These are phyloP conservation scores for Viola pubescens DNA, from an alignment of 441 rosid genomes.

Conservation along the genomic window DNA sequence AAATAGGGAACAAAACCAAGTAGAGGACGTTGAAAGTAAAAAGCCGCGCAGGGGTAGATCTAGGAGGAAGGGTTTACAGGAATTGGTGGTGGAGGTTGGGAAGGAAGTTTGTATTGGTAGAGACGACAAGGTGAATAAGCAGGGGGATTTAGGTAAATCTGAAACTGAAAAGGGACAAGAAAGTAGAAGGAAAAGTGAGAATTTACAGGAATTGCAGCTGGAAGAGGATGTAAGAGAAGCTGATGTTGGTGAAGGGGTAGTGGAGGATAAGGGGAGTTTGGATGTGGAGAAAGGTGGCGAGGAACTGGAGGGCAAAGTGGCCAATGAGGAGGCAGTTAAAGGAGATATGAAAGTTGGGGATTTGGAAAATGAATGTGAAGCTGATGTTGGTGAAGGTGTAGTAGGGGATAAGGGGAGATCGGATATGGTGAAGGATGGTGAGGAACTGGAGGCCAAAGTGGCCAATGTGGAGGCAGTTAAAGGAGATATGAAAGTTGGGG, in stretches of 20 bases:
- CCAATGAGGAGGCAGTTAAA: background rate
- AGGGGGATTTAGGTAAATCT: too few relatives aligned
- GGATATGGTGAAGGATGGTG: too few relatives aligned
- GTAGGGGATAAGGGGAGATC: too few relatives aligned
- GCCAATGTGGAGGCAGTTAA: too few relatives aligned
- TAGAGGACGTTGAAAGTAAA: too few relatives aligned
- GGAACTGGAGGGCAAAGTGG: background rate
- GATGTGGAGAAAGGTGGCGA: constrained; percentile 5
- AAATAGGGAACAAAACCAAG: background rate
- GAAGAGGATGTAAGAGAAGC: constrained; percentile 3
- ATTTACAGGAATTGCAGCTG: background rate
- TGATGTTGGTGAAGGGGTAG: background rate
- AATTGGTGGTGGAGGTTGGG: constrained; percentile 1
- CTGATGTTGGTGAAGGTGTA: too few relatives aligned
- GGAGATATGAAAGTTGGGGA: background rate
- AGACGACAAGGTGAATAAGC: constrained; percentile 9
- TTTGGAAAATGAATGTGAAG: too few relatives aligned
- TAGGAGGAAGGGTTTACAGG: background rate
- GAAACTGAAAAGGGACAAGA: background rate
- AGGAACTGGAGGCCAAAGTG: too few relatives aligned
- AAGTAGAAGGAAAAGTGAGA: background rate
- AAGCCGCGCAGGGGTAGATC: background rate
- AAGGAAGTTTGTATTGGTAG: constrained; percentile 12
- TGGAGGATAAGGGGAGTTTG: constrained; percentile 5
- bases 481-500: too few relatives aligned